Evolutionary conservation across 2,329 filamentous ascomycete species (phyloP).

Genomic region (Zymoseptoria tritici): DNA sequence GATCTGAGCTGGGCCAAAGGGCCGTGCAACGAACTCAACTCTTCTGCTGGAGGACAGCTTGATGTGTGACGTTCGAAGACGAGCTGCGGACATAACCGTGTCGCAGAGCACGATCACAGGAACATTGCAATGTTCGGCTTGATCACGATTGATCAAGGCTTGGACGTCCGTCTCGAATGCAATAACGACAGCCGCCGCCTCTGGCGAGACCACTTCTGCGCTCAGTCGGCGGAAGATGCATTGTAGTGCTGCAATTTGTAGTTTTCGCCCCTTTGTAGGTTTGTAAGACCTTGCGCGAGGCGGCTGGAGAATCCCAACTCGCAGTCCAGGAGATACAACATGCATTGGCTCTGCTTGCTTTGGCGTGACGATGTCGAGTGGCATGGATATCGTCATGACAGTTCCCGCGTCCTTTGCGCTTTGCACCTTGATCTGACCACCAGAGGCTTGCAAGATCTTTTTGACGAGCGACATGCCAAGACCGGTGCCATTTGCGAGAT

Average conservation of each 20-base stretch:
- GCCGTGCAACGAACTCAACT: slow-evolving; percentile 4
- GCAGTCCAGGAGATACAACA: neutral
- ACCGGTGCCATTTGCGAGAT: slow-evolving; percentile 53
- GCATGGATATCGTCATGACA: slow-evolving; percentile 13
- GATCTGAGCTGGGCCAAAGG: slow-evolving; percentile 5
- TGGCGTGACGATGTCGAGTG: slow-evolving; percentile 2
- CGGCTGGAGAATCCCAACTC: neutral
- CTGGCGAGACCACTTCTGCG: neutral
- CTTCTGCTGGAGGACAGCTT: neutral
- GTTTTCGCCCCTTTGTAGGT: neutral
- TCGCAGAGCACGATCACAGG: slow-evolving; percentile 3
- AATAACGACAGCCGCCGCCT: neutral
- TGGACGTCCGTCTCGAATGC: neutral
- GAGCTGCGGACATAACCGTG: slow-evolving; percentile 1
- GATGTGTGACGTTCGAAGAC: neutral
- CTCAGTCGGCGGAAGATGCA: neutral
- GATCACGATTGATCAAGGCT: neutral
- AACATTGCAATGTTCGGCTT: neutral
- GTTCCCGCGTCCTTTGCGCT: slow-evolving; percentile 21
- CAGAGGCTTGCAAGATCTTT: slow-evolving; percentile 51
- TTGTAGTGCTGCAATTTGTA: neutral
- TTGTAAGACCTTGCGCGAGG: neutral
- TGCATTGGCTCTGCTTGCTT: neutral
- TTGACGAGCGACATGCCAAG: slow-evolving; percentile 59
- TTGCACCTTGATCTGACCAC: slow-evolving; percentile 45